A percentile compares a stretch with the other conserved stretches of the same genome.
These are phyloP conservation scores for Carnegiea gigantea DNA, from an alignment of 179 eudicot genomes.

Conservation along the genomic window DNA sequence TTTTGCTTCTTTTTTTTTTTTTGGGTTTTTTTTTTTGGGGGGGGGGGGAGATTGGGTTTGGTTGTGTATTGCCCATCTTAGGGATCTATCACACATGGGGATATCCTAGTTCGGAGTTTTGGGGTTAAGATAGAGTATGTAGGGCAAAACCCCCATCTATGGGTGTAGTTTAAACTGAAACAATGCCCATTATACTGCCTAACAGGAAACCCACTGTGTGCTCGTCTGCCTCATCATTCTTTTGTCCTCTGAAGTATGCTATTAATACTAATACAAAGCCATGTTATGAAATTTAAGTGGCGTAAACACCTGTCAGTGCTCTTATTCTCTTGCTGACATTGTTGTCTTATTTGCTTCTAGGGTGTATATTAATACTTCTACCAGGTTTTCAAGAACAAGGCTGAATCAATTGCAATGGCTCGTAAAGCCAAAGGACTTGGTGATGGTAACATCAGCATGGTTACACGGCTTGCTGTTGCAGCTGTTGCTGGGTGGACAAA, in stretches of 20 bases:
- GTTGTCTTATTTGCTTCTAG: slow-evolving; percentile 41
- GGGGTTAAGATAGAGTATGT: too few species aligned
- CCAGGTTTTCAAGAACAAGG: slow-evolving; percentile 95
- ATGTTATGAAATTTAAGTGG: not conserved
- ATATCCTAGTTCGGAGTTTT: too few species aligned
- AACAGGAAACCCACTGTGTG: not conserved
- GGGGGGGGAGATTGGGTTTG: too few species aligned
- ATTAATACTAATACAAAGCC: not conserved
- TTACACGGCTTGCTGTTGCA: slow-evolving; percentile 88
- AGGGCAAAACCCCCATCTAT: too few species aligned
- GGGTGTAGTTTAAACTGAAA: too few species aligned
- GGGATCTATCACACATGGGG: too few species aligned
- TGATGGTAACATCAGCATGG: slow-evolving; percentile 86
- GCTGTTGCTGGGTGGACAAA: slow-evolving; percentile 77
- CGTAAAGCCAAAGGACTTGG: slow-evolving; percentile 67
- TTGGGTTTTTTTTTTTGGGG: too few species aligned
- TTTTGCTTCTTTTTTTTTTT: too few species aligned
- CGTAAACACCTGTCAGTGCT: not conserved
- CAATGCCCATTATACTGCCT: not conserved
- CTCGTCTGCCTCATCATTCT: not conserved
- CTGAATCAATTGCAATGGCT: slow-evolving; percentile 66
- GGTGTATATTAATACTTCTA: slow-evolving; percentile 92
- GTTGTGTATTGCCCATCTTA: too few species aligned
- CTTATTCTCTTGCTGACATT: not conserved
- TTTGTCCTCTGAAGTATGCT: not conserved